Conservation (phyloP, 2,329 filamentous ascomycete species). For the Teratosphaeria gauchensis region DNA sequence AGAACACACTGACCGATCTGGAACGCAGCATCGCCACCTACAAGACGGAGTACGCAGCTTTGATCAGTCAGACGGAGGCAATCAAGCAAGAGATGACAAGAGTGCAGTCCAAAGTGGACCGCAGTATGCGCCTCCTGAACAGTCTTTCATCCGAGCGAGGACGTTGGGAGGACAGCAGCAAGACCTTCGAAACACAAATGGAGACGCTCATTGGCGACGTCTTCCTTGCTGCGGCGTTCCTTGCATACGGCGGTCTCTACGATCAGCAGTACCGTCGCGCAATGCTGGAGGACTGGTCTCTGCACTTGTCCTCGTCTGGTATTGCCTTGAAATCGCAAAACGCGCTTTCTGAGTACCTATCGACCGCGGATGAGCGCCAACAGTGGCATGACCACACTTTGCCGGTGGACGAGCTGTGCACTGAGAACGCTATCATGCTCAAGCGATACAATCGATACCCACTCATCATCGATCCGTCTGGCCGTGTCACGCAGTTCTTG, state of each 20-base stretch:
- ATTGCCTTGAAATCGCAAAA: constrained; percentile 90
- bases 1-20: constrained; percentile 72
- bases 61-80: constrained; percentile 93
- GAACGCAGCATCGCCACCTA: constrained; percentile 89
- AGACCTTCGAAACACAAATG: constrained; percentile 96
- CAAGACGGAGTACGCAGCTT: constrained; percentile 88
- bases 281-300: constrained; percentile 96
- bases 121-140: constrained; percentile 87
- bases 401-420: constrained; percentile 94
- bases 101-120: constrained; percentile 95
- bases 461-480: constrained; percentile 94
- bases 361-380: constrained; percentile 87
- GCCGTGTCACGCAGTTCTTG: constrained; percentile 86
- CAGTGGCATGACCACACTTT: constrained; percentile 90
- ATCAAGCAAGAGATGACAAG: constrained; percentile 96
- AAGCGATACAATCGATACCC: constrained; percentile 98
- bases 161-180: constrained; percentile 95
- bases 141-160: constrained; percentile 87
- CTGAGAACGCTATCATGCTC: constrained; percentile 94
- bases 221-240: constrained; percentile 88
- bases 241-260: constrained; percentile 93
- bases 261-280: constrained; percentile 96
- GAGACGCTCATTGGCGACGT: constrained; percentile 93
- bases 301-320: constrained; percentile 86
- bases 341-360: constrained; percentile 90